Evolutionary conservation across 768 basidiomycete genomes (phyloP).

Genomic region (Tricholoma saponaceum): DNA sequence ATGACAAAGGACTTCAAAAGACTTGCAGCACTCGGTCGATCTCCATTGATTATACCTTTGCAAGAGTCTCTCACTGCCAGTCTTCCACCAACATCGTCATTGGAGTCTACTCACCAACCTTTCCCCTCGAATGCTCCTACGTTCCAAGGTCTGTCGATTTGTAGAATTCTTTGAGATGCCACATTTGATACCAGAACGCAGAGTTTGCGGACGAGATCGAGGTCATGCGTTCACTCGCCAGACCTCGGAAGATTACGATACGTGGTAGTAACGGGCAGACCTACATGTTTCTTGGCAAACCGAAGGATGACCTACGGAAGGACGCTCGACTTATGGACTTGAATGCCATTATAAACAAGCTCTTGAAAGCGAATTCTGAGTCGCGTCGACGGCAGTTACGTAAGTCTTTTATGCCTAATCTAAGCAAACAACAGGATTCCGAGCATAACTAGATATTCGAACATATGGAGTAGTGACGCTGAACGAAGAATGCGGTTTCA

Average conservation of each 20-base stretch:
- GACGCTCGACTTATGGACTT: conserved; percentile 98
- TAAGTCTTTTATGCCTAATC: conserved; percentile 34
- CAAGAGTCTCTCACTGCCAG: conserved; percentile 89
- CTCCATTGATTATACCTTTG: conserved; percentile 78
- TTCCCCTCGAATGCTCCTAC: conserved; percentile 76
- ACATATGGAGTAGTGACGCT: conserved; percentile 98
- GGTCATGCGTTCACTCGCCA: conserved; percentile 88
- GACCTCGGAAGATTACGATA: conserved; percentile 88
- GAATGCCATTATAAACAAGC: conserved; percentile 94
- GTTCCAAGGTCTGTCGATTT: conserved; percentile 55
- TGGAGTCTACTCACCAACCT: conserved; percentile 66
- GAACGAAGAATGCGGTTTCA: conserved; percentile 95
- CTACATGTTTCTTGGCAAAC: conserved; percentile 94
- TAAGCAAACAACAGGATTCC: background rate
- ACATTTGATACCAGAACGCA: conserved; percentile 22
- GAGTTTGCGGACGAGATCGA: conserved; percentile 82
- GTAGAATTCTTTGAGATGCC: background rate
- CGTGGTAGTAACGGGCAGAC: conserved; percentile 74
- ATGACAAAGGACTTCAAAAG: conserved; percentile 55
- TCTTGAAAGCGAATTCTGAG: conserved; percentile 91
- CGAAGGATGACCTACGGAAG: conserved; percentile 95
- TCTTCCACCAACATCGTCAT: conserved; percentile 70
- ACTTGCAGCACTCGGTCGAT: conserved; percentile 54
- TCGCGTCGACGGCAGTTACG: conserved; percentile 87
- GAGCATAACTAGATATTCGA: conserved; percentile 65